Evolutionary conservation across 805 yeast genomes (phyloP).

Genomic region (Suhomyces sp.): DNA sequence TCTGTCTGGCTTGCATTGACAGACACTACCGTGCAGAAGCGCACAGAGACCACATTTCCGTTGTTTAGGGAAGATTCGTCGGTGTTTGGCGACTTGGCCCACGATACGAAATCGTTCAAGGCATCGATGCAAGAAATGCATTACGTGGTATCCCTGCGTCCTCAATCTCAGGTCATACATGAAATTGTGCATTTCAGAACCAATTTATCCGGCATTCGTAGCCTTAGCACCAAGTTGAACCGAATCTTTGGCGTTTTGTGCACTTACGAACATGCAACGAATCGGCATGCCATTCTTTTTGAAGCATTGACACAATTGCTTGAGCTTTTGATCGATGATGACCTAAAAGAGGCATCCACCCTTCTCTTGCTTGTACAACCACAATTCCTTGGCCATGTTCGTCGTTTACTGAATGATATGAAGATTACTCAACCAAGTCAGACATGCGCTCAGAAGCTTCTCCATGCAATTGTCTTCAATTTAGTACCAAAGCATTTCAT

Average conservation of each 20-base stretch:
- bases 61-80: no score
- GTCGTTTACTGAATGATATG: background rate
- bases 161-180: no score
- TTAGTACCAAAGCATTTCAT: background rate
- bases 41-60: no score
- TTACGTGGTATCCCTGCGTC: background rate
- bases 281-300: background rate
- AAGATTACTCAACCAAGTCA: background rate
- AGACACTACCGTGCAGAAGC: background rate
- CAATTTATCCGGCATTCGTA: no score
- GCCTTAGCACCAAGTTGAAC: background rate
- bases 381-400: background rate
- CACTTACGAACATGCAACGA: no score
- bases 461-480: background rate
- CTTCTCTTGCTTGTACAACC: background rate
- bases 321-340: background rate
- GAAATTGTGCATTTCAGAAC: no score
- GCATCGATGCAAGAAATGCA: background rate
- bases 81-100: no score
- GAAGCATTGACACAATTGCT: background rate
- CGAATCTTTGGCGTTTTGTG: background rate
- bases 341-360: background rate
- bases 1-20: slow-evolving; percentile 1
- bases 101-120: background rate
- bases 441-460: slow-evolving; percentile 1